A percentile compares a stretch with the other conserved stretches of the same genome.
Conservation (phyloP, 208 protist genomes). For the Tritrichomonas musculus region DNA sequence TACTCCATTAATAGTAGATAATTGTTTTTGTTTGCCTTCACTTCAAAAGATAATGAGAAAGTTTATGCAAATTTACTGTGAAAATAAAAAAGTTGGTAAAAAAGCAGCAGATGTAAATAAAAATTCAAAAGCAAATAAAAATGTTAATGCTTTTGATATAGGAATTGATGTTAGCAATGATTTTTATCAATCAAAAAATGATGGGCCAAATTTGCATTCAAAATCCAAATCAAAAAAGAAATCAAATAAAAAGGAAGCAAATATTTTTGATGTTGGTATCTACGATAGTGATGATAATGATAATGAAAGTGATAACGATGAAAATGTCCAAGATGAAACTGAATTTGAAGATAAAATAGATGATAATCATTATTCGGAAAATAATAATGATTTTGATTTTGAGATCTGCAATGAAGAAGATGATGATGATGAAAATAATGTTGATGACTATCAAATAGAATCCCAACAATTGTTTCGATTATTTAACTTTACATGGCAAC, state of each 20-base stretch:
- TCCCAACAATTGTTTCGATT: no score
- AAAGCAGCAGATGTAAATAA: neutral
- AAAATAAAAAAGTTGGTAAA: neutral
- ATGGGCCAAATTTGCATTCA: neutral
- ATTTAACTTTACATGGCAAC: no score
- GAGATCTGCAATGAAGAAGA: neutral
- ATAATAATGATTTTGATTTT: neutral
- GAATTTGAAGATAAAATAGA: neutral
- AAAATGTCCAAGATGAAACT: neutral
- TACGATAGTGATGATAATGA: neutral
- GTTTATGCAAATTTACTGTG: neutral
- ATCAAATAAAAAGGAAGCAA: neutral
- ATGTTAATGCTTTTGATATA: neutral
- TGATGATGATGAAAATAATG: neutral
- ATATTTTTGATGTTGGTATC: neutral
- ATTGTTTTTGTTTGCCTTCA: neutral
- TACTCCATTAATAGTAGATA: neutral
- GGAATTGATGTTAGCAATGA: neutral
- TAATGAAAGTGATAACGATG: neutral
- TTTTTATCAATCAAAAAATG: neutral
- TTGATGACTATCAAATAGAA: neutral
- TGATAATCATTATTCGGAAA: neutral
- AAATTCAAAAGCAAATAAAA: neutral
- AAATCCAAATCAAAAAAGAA: neutral
- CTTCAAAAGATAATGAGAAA: neutral